Evolutionary conservation across 2,329 filamentous ascomycete species (phyloP).

Genomic region (Curvularia hawaiiensis): DNA sequence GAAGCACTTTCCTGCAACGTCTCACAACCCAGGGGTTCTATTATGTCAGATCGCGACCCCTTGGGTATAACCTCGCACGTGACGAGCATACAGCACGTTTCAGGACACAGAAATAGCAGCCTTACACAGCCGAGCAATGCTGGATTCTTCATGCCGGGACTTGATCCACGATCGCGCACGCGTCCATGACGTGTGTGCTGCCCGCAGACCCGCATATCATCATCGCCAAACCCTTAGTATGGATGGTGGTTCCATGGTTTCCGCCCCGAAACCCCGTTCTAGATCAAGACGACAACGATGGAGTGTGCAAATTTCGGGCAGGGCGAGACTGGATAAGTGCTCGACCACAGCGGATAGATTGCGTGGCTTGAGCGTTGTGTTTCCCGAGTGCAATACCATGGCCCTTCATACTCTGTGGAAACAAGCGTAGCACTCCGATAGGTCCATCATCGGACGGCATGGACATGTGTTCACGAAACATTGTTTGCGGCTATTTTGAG

Average conservation of each 20-base stretch:
- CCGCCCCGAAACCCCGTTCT: conserved; percentile 7
- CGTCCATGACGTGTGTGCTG: conserved; percentile 27
- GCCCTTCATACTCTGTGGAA: conserved; percentile 9
- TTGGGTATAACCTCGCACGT: conserved; percentile 25
- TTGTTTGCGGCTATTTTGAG: conserved; percentile 2
- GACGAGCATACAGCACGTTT: conserved; percentile 24
- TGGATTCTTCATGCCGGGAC: conserved; percentile 10
- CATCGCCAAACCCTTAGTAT: conserved; percentile 11
- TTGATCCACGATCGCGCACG: conserved; percentile 18
- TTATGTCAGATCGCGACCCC: conserved; percentile 23
- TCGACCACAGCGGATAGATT: conserved; percentile 31
- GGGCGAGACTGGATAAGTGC: conserved; percentile 12
- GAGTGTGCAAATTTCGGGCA: conserved; percentile 17
- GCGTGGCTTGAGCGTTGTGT: conserved; percentile 19
- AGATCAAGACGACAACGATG: conserved; percentile 23
- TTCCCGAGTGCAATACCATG: conserved; percentile 21
- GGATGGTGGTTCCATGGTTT: conserved; percentile 15
- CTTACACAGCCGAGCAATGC: conserved; percentile 6
- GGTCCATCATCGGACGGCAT: background rate
- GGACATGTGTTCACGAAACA: conserved; percentile 13
- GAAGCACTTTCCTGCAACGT: conserved; percentile 22
- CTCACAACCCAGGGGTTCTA: conserved; percentile 21
- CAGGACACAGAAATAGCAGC: conserved; percentile 18
- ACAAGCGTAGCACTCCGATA: conserved; percentile 11
- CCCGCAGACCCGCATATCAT: conserved; percentile 17